Percentiles rank a stretch among this genome's conserved stretches.
Evolutionary conservation across 1,284 basidiomycete genomes (phyloP).

Genomic region (Ganoderma meredithae): DNA sequence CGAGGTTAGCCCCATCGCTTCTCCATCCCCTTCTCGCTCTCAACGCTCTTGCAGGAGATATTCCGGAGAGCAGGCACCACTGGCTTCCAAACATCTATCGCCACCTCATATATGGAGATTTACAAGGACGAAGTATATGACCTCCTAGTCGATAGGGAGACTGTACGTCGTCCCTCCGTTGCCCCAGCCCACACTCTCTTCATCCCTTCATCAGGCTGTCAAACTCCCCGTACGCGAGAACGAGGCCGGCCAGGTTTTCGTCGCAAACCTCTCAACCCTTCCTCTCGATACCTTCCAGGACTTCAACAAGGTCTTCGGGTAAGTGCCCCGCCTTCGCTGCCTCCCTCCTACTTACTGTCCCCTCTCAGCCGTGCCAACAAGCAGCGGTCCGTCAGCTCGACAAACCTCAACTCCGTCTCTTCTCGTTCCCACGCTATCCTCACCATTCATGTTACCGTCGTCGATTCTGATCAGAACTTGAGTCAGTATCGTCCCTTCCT

Average conservation of each 20-base stretch:
- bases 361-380: conserved; percentile 64
- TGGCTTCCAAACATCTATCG: conserved; percentile 50
- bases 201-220: conserved; percentile 55
- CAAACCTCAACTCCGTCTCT: conserved; percentile 79
- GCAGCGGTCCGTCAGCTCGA: conserved; percentile 83
- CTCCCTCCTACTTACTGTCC: not conserved
- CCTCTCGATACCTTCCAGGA: conserved; percentile 61
- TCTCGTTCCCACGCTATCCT: conserved; percentile 87
- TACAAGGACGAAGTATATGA: conserved; percentile 90
- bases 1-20: conserved; percentile 48
- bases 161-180: conserved; percentile 48
- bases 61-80: conserved; percentile 31
- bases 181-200: not conserved
- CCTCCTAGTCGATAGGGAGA: conserved; percentile 73
- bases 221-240: conserved; percentile 86
- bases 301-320: conserved; percentile 74
- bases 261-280: conserved; percentile 70
- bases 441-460: conserved; percentile 68
- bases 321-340: conserved; percentile 36
- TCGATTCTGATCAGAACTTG: conserved; percentile 54
- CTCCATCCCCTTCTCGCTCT: not conserved
- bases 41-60: conserved; percentile 35
- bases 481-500: conserved; percentile 46
- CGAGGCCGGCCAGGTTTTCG: conserved; percentile 76
- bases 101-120: conserved; percentile 84